Percentiles rank a stretch among this genome's conserved stretches.
Evolutionary conservation across 1,284 basidiomycete species (phyloP).

Genomic region (Vanrija pseudolonga): DNA sequence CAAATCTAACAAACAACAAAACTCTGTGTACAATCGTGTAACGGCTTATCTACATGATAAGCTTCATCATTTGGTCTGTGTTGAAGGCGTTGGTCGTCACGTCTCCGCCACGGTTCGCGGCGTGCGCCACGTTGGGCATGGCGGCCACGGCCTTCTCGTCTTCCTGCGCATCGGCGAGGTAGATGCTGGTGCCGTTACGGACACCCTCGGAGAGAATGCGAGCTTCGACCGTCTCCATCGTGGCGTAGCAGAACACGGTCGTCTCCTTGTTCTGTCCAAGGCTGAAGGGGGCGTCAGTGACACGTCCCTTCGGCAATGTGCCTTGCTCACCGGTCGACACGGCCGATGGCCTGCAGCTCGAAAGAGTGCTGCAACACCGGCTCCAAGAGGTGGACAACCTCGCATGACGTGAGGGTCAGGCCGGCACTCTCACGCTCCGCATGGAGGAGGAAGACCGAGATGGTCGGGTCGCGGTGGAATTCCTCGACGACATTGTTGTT

Average conservation of each 20-base stretch:
- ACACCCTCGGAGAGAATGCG: constrained; percentile 42
- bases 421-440: constrained; percentile 47
- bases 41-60: neutral
- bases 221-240: constrained; percentile 45
- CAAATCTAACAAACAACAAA: too few species aligned
- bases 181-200: constrained; percentile 45
- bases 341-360: constrained; percentile 42
- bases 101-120: constrained; percentile 43
- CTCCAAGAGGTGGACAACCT: constrained; percentile 49
- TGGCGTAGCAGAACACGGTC: constrained; percentile 47
- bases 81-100: constrained; percentile 32
- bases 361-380: constrained; percentile 48
- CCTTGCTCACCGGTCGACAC: constrained; percentile 9
- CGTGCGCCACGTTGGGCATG: constrained; percentile 39
- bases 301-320: neutral
- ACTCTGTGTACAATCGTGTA: too few species aligned
- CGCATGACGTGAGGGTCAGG: constrained; percentile 45
- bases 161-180: constrained; percentile 33
- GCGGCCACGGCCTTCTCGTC: constrained; percentile 24
- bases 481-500: constrained; percentile 37
- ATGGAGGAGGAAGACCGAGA: constrained; percentile 46
- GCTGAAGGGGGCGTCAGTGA: neutral
- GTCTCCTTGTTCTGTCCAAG: constrained; percentile 43
- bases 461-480: constrained; percentile 39
- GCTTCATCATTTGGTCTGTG: neutral